phyloP scores from a whole-genome alignment of 495 filamentous ascomycete species.

The Penicillium longicatenatum region DNA sequence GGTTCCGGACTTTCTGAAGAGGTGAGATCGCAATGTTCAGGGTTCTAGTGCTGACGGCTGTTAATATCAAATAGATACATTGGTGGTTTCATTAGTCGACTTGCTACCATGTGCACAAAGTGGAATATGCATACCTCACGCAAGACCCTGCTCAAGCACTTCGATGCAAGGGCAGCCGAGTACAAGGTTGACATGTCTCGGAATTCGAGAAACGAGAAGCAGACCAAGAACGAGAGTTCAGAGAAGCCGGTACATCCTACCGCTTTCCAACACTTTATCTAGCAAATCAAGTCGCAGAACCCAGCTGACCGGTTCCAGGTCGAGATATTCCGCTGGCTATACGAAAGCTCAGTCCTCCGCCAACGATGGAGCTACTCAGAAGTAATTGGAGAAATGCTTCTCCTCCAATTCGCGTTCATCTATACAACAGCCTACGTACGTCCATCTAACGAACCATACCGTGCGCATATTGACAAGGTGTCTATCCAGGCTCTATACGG shows the following conservation, averaged over 20 bases:
- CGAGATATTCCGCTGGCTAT: slow-evolving; percentile 31
- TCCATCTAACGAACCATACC: neutral
- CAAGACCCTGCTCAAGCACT: slow-evolving; percentile 25
- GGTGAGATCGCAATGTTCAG: neutral
- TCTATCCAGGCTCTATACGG: slow-evolving; percentile 24
- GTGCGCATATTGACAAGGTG: neutral
- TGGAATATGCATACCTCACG: slow-evolving; percentile 33
- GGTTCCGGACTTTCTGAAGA: slow-evolving; percentile 21
- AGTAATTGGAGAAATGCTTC: slow-evolving; percentile 28
- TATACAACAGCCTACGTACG: slow-evolving; percentile 30
- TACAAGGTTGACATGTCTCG: slow-evolving; percentile 21
- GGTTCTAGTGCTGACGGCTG: neutral
- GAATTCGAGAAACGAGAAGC: neutral
- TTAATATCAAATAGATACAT: slow-evolving; percentile 17
- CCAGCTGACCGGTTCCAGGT: slow-evolving; percentile 5
- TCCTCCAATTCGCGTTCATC: slow-evolving; percentile 32
- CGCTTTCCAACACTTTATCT: neutral
- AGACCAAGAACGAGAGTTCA: slow-evolving; percentile 1
- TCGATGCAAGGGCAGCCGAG: slow-evolving; percentile 25
- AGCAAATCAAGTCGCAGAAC: too few relatives aligned
- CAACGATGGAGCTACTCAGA: slow-evolving; percentile 27
- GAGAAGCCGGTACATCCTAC: slow-evolving; percentile 19
- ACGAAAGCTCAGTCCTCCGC: slow-evolving; percentile 21
- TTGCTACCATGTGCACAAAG: slow-evolving; percentile 19
- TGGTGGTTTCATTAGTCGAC: slow-evolving; percentile 21